phyloP scores from a whole-genome alignment of 2,329 filamentous ascomycete genomes.

The Colletotrichum spaethianum region DNA sequence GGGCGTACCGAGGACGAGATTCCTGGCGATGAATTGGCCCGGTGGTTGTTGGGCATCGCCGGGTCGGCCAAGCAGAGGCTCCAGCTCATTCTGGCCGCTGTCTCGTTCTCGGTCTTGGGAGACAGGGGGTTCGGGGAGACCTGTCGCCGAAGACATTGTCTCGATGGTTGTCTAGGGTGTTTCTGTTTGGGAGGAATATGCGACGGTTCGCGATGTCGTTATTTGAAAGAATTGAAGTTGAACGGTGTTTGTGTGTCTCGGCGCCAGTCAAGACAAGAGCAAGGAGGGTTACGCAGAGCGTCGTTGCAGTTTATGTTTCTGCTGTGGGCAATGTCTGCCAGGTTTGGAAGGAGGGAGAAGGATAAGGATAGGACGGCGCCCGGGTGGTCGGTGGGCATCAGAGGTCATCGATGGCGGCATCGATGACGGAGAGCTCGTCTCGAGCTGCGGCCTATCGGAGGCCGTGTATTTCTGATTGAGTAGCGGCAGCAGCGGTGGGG shows the following conservation, averaged over 20 bases:
- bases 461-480: conserved; percentile 34
- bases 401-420: conserved; percentile 37
- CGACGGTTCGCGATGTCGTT: neutral
- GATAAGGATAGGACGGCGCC: conserved; percentile 7
- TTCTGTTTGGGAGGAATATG: neutral
- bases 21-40: conserved; percentile 74
- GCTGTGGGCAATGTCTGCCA: neutral
- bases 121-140: conserved; percentile 68
- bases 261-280: neutral
- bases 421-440: conserved; percentile 38
- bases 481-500: neutral
- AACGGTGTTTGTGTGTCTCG: neutral
- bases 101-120: conserved; percentile 43
- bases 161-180: neutral
- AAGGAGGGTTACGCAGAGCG: neutral
- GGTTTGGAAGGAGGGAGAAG: conserved; percentile 15
- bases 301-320: neutral
- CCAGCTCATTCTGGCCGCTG: conserved; percentile 52
- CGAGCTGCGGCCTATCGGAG: conserved; percentile 38
- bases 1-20: conserved; percentile 79
- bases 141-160: conserved; percentile 78
- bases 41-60: conserved; percentile 82
- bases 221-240: neutral
- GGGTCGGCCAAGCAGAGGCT: conserved; percentile 66
- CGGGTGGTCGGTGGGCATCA: conserved; percentile 4